Evolutionary conservation across 495 filamentous ascomycete genomes (phyloP).

Genomic region (Aspergillus carlsbadensis): DNA sequence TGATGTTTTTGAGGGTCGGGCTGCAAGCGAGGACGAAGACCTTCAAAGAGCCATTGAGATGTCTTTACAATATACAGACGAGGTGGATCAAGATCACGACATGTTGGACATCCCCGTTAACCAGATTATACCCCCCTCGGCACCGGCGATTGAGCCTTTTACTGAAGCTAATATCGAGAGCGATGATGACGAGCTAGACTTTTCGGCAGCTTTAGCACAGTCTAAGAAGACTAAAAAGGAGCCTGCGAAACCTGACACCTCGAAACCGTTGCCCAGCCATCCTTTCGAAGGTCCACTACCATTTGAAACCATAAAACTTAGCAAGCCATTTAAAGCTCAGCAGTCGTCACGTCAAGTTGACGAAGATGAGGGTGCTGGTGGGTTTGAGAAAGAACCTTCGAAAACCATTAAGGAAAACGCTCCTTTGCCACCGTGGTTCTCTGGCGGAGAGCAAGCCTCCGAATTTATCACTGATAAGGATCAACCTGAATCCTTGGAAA

Average conservation of each 20-base stretch:
- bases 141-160: conserved; percentile 13
- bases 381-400: conserved; percentile 58
- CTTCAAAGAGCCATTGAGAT: conserved; percentile 79
- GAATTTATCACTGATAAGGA: conserved; percentile 36
- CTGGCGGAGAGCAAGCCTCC: conserved; percentile 25
- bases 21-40: conserved; percentile 67
- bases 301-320: conserved; percentile 81
- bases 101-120: conserved; percentile 38
- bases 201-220: conserved; percentile 42
- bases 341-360: conserved; percentile 32
- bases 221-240: conserved; percentile 35
- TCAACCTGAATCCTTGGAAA: conserved; percentile 23
- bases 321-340: conserved; percentile 52
- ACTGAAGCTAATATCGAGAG: conserved; percentile 29
- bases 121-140: conserved; percentile 16
- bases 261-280: conserved; percentile 11
- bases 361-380: conserved; percentile 60
- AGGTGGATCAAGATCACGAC: conserved; percentile 28
- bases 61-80: conserved; percentile 53
- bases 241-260: conserved; percentile 13
- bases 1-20: conserved; percentile 41
- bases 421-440: conserved; percentile 87
- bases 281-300: conserved; percentile 75
- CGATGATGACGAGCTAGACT: conserved; percentile 46
- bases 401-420: conserved; percentile 52